These are phyloP conservation scores for Lunasporangiospora selenospora DNA, from an alignment of 192 early-diverging fungal genomes.

Conservation along the genomic window DNA sequence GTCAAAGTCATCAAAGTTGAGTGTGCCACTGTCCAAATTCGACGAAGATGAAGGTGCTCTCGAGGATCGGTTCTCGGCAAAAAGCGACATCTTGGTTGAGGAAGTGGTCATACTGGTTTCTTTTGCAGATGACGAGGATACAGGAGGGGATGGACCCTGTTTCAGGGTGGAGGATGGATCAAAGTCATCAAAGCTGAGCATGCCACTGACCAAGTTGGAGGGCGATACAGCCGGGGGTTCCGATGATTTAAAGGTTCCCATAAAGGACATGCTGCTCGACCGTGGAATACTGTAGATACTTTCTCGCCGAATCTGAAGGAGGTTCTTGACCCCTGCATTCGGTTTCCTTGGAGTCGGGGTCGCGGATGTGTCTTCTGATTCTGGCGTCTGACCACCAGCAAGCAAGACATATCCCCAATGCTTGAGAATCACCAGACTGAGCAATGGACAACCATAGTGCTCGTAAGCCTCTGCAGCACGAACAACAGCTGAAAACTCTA, in stretches of 20 bases:
- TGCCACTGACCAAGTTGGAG: slow-evolving; percentile 2
- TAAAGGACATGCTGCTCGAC: slow-evolving; percentile 23
- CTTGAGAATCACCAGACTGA: slow-evolving; percentile 76
- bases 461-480: slow-evolving; percentile 74
- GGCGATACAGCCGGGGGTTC: background rate
- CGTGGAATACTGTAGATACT: slow-evolving; percentile 18
- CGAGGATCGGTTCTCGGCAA: too few relatives aligned
- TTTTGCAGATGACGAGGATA: too few relatives aligned
- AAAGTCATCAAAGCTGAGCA: slow-evolving; percentile 18
- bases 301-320: slow-evolving; percentile 21
- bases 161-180: too few relatives aligned
- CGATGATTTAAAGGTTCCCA: slow-evolving; percentile 4
- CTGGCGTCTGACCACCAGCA: slow-evolving; percentile 10
- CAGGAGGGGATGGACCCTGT: too few relatives aligned
- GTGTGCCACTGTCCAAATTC: background rate
- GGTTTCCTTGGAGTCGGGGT: too few relatives aligned
- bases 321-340: slow-evolving; percentile 14
- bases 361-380: too few relatives aligned
- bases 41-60: background rate
- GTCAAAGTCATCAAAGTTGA: slow-evolving; percentile 11
- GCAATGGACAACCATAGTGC: slow-evolving; percentile 75
- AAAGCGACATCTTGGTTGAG: too few relatives aligned
- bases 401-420: slow-evolving; percentile 53
- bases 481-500: slow-evolving; percentile 72
- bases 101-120: too few relatives aligned